A percentile compares a stretch with the other conserved stretches of the same genome.
phyloP scores from a whole-genome alignment of 2,329 filamentous ascomycete species.

The Phialophora tarda region DNA sequence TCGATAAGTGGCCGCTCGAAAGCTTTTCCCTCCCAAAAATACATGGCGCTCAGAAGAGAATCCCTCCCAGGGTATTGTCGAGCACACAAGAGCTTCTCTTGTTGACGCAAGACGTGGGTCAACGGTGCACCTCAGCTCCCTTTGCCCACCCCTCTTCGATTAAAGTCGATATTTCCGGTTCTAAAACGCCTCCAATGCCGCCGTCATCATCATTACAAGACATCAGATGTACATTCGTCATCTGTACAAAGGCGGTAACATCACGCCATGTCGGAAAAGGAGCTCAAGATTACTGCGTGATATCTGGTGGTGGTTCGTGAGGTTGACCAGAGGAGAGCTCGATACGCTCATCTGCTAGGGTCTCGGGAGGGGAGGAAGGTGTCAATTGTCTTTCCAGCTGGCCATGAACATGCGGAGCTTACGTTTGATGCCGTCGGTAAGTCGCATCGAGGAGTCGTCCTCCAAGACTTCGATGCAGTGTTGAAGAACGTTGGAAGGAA shows the following conservation, averaged over 20 bases:
- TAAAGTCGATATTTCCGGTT: slow-evolving; percentile 2
- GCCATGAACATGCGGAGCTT: slow-evolving; percentile 55
- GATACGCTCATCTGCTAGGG: not conserved
- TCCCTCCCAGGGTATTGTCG: slow-evolving; percentile 1
- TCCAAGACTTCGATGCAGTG: slow-evolving; percentile 61
- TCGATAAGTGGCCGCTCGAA: not conserved
- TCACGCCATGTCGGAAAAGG: slow-evolving; percentile 24
- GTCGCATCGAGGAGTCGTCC: slow-evolving; percentile 58
- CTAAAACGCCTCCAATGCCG: slow-evolving; percentile 18
- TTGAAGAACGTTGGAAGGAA: slow-evolving; percentile 56
- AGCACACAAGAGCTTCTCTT: not conserved
- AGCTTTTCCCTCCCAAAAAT: slow-evolving; percentile 10
- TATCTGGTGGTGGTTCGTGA: not conserved
- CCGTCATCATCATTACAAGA: slow-evolving; percentile 29
- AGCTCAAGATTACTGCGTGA: slow-evolving; percentile 4
- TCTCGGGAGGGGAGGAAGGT: not conserved
- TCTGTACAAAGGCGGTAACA: slow-evolving; percentile 33
- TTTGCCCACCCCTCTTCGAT: slow-evolving; percentile 1
- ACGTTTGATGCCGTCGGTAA: slow-evolving; percentile 60
- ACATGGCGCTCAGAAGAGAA: slow-evolving; percentile 1
- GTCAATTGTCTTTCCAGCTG: slow-evolving; percentile 42
- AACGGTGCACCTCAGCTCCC: not conserved
- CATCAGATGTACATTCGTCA: slow-evolving; percentile 22
- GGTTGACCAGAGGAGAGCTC: not conserved
- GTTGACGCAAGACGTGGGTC: not conserved